Conservation (phyloP, 2,329 filamentous ascomycete genomes). For the Scedosporium boydii region DNA sequence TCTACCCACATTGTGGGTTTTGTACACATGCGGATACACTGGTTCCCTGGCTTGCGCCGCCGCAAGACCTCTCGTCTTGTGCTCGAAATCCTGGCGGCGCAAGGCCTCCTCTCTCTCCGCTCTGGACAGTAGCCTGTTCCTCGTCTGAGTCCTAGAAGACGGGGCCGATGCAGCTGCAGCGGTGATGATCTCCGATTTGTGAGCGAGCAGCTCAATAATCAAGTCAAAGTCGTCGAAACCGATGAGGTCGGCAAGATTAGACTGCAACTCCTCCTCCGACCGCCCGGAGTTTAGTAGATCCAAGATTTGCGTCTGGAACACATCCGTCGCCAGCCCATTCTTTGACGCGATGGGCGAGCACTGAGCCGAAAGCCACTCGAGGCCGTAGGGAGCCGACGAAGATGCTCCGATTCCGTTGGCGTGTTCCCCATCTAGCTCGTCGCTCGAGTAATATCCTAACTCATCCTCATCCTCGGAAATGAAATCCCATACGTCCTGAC, state of each 20-base stretch:
- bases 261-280: constrained; percentile 81
- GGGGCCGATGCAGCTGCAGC: constrained; percentile 16
- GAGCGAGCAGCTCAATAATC: constrained; percentile 78
- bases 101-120: constrained; percentile 72
- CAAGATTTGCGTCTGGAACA: constrained; percentile 69
- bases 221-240: constrained; percentile 92
- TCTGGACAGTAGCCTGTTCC: constrained; percentile 55
- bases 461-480: constrained; percentile 63
- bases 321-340: constrained; percentile 55
- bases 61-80: constrained; percentile 68
- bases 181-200: constrained; percentile 54
- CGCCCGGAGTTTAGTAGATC: constrained; percentile 60
- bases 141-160: constrained; percentile 23
- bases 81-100: constrained; percentile 65
- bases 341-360: constrained; percentile 59
- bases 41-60: constrained; percentile 63
- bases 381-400: constrained; percentile 34
- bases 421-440: constrained; percentile 42
- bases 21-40: constrained; percentile 91
- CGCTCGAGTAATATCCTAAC: constrained; percentile 44
- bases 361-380: constrained; percentile 61
- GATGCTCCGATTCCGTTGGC: constrained; percentile 19
- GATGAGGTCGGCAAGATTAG: constrained; percentile 77
- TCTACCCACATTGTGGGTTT: constrained; percentile 61
- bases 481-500: constrained; percentile 87